Conservation (phyloP, 2,329 filamentous ascomycete species). For the Neophaeococcomyces aloes region DNA sequence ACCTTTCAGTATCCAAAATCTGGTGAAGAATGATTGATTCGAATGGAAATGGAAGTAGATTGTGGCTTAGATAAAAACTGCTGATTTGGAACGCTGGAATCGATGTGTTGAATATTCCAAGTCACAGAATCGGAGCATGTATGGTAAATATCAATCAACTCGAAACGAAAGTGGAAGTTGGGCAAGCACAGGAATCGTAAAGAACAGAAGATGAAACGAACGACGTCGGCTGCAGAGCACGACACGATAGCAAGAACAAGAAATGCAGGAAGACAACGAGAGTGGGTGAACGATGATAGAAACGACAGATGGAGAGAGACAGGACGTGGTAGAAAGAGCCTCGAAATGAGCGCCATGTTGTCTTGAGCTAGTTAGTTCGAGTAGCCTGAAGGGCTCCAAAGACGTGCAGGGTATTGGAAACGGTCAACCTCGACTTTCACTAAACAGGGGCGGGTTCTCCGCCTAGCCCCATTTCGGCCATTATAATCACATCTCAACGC, state of each 20-base stretch:
- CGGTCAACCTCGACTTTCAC: not conserved
- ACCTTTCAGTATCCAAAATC: not conserved
- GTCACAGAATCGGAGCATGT: too few relatives aligned
- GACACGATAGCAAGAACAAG: conserved; percentile 2
- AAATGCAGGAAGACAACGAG: not conserved
- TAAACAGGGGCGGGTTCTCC: conserved; percentile 1
- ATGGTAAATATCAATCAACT: too few relatives aligned
- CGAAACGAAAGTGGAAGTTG: conserved; percentile 2
- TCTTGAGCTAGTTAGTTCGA: not conserved
- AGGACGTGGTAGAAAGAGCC: not conserved
- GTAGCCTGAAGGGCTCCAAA: not conserved
- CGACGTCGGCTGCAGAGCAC: not conserved
- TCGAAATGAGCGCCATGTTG: not conserved
- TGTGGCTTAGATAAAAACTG: too few relatives aligned
- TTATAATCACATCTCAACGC: not conserved
- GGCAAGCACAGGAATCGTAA: conserved; percentile 5
- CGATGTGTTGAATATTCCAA: too few relatives aligned
- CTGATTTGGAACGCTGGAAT: too few relatives aligned
- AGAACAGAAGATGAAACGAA: conserved; percentile 10
- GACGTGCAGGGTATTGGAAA: conserved; percentile 3
- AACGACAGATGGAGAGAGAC: conserved; percentile 1
- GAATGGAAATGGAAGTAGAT: too few relatives aligned
- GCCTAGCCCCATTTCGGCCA: not conserved
- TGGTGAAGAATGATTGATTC: too few relatives aligned
- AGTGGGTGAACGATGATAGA: not conserved